These are phyloP conservation scores for Macrolepiota fuliginosa DNA, from an alignment of 768 basidiomycete species.

Conservation along the genomic window DNA sequence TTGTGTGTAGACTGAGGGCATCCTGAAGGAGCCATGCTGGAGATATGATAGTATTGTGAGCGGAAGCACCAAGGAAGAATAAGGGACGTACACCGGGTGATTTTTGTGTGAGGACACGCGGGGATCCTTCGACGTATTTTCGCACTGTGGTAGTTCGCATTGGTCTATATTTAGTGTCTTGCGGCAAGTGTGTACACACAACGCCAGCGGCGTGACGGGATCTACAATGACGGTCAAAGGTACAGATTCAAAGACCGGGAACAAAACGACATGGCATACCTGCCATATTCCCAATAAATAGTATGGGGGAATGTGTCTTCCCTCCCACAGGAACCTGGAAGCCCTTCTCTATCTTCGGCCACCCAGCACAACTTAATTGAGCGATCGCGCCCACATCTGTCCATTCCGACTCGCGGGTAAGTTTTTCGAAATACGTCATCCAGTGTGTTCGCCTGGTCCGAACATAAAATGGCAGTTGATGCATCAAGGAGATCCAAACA, in stretches of 20 bases:
- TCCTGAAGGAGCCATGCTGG: constrained; percentile 34
- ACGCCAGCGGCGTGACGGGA: constrained; percentile 27
- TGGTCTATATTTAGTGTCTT: background rate
- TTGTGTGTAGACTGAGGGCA: constrained; percentile 31
- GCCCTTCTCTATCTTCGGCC: constrained; percentile 12
- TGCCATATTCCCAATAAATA: constrained; percentile 39
- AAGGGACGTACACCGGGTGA: constrained; percentile 36
- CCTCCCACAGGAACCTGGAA: constrained; percentile 31
- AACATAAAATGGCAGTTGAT: constrained; percentile 26
- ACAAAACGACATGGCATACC: constrained; percentile 19
- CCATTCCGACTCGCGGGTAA: constrained; percentile 25
- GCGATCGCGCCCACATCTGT: constrained; percentile 29
- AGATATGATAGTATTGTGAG: background rate
- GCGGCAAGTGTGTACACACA: constrained; percentile 15
- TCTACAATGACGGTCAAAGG: constrained; percentile 15
- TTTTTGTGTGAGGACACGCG: constrained; percentile 39
- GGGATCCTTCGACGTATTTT: constrained; percentile 36
- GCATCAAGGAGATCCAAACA: constrained; percentile 18
- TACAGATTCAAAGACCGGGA: background rate
- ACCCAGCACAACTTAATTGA: constrained; percentile 15
- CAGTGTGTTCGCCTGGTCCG: constrained; percentile 32
- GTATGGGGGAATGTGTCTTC: constrained; percentile 37
- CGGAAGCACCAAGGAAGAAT: background rate
- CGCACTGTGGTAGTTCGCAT: constrained; percentile 26
- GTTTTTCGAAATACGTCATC: constrained; percentile 22